Evolutionary conservation across 2,329 filamentous ascomycete species (phyloP), one percentile per base, ranked within the genome.

Genomic region (Clonostachys chloroleuca): DNA sequence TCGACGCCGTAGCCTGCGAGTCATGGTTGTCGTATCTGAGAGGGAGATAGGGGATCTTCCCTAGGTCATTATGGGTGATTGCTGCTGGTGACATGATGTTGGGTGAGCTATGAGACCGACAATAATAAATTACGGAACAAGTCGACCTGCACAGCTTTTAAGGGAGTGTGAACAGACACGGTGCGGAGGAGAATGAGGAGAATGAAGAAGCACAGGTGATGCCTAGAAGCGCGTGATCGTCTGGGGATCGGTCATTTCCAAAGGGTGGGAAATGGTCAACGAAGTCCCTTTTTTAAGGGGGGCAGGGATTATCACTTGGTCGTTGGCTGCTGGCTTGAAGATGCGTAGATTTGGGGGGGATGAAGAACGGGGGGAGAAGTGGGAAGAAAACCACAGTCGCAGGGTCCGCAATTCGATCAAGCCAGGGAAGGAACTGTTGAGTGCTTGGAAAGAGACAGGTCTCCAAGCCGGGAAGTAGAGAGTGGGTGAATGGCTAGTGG

Each of bases 21-120:
- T 95, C 83, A 55, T 80, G 73, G 65, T 82, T 83, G 66, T 89
- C 85, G 75, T 95, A 96, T 56, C 78, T 80, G 52, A 92, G 77
- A 47, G 89, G 80, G 49, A 97, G 87, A 69, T 78, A 77, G 56
- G 72, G 79, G 49, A 84, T 72, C 52, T 74, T 66, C 57, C 66
- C 67, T 50, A 72, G 59, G 47, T 62, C 58, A 55, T 59, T 61
- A 49, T 54, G 46, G 45, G 55, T 52, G n/a, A 55, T 53, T 35
- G 56, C 54, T 39, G 64, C 64, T 39, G 66, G 57, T 46, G 64
- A 59, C 66, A 68, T 69, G 54, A 45, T 57, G 52, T 53, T 48
- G 17, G 34, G 45, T 47, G 52, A 37, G 46, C 42, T 48, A 45
- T 45, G 48, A 48, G 8, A 30, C 16, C 17, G 14, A 14, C n/a